phyloP scores from a whole-genome alignment of 441 rosid species.

The Jatropha podagrica region DNA sequence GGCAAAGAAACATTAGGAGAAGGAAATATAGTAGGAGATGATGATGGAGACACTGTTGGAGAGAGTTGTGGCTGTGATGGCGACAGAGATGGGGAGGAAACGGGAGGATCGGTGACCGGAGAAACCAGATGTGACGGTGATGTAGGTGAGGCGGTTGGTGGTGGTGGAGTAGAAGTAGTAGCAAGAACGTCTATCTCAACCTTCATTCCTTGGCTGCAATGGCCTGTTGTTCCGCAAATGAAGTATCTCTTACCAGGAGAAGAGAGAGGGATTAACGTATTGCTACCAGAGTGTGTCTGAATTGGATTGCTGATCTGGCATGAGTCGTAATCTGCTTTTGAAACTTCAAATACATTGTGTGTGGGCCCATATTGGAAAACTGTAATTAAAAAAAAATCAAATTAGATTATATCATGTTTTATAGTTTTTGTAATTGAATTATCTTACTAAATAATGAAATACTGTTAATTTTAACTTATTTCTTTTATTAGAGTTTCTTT shows the following conservation, averaged over 20 bases:
- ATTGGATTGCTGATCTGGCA: constrained; percentile 51
- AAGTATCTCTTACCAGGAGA: constrained; percentile 78
- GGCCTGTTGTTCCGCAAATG: constrained; percentile 67
- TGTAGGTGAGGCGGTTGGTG: constrained; percentile 18
- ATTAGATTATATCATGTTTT: no score
- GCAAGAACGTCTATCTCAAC: constrained; percentile 51
- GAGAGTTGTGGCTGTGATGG: neutral
- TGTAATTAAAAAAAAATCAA: neutral
- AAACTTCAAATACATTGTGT: constrained; percentile 64
- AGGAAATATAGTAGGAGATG: constrained; percentile 30
- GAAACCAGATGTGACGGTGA: constrained; percentile 21
- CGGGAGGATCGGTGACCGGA: constrained; percentile 3
- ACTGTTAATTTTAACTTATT: no score
- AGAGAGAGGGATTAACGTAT: constrained; percentile 52
- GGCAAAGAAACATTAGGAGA: constrained; percentile 14
- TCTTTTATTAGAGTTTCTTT: no score
- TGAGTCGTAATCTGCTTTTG: constrained; percentile 56
- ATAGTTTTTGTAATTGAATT: no score
- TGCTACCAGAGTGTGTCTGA: constrained; percentile 44
- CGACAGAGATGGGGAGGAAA: neutral
- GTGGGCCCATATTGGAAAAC: constrained; percentile 35
- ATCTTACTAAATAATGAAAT: no score
- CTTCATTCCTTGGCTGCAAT: constrained; percentile 73
- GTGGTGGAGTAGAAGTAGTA: constrained; percentile 27
- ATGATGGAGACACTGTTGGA: constrained; percentile 23